A percentile compares a stretch with the other conserved stretches of the same genome.
phyloP scores from a whole-genome alignment of 164 flowering plant species.

The Aristolochia fimbriata region DNA sequence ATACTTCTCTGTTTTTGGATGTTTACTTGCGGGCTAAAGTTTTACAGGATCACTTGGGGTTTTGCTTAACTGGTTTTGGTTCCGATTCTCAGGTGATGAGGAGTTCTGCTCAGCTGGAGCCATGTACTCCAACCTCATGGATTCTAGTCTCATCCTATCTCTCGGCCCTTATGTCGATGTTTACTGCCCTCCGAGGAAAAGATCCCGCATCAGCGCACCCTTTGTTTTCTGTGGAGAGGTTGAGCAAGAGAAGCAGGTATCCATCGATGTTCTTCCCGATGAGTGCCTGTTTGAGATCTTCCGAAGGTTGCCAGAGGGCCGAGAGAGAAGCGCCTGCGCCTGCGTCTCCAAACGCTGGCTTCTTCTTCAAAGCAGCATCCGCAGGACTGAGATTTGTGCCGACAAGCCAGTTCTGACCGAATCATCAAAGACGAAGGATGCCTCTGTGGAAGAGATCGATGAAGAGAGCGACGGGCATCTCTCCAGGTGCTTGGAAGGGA shows the following conservation, averaged over 20 bases:
- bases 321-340: slow-evolving; percentile 52
- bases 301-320: slow-evolving; percentile 42
- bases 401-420: slow-evolving; percentile 6
- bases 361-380: slow-evolving; percentile 40
- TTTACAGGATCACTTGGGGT: neutral
- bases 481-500: slow-evolving; percentile 61
- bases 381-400: slow-evolving; percentile 29
- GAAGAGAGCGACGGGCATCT: slow-evolving; percentile 48
- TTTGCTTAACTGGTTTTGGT: neutral
- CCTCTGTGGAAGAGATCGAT: slow-evolving; percentile 11
- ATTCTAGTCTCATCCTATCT: slow-evolving; percentile 19
- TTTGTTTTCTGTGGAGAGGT: slow-evolving; percentile 14
- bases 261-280: slow-evolving; percentile 67
- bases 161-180: slow-evolving; percentile 20
- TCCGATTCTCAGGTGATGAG: slow-evolving; percentile 24
- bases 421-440: slow-evolving; percentile 3
- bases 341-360: slow-evolving; percentile 84
- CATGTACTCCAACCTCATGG: slow-evolving; percentile 15
- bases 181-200: slow-evolving; percentile 30
- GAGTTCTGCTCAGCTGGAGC: slow-evolving; percentile 18
- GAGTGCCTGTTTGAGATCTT: slow-evolving; percentile 84
- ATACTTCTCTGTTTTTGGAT: neutral
- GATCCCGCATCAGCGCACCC: slow-evolving; percentile 28
- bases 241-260: slow-evolving; percentile 23
- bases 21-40: too few relatives aligned